A percentile compares a stretch with the other conserved stretches of the same genome.
These are phyloP conservation scores for Chlamydomonas sp. DNA, from an alignment of 139 green algal species.

Conservation along the genomic window DNA sequence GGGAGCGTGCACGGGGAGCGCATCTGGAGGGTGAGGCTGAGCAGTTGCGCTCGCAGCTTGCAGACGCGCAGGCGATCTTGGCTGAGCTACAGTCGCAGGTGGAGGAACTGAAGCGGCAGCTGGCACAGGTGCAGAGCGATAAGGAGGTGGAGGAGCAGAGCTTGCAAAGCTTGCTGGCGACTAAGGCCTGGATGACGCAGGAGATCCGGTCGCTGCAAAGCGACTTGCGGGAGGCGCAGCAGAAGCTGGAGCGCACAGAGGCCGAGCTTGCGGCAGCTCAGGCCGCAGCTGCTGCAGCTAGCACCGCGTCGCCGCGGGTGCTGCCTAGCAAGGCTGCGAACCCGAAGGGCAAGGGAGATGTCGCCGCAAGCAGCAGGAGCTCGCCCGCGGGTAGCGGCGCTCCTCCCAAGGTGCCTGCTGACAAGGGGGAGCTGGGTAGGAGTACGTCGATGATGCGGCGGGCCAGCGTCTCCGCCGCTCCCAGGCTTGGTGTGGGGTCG, in stretches of 20 bases:
- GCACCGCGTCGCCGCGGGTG: neutral
- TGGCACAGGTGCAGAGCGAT: conserved; percentile 25
- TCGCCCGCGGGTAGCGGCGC: too few species aligned
- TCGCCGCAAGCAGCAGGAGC: too few species aligned
- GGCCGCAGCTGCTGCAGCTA: neutral
- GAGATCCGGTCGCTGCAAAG: conserved; percentile 25
- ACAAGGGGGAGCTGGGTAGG: too few species aligned
- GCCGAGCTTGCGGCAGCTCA: neutral
- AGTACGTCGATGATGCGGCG: too few species aligned
- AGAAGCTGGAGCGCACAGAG: neutral
- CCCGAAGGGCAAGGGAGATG: too few species aligned
- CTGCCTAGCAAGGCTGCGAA: neutral
- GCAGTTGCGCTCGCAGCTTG: too few species aligned
- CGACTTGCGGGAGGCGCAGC: neutral
- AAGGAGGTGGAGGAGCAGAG: conserved; percentile 28
- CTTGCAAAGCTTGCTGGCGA: conserved; percentile 17
- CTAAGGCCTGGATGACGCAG: conserved; percentile 31
- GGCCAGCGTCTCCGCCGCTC: too few species aligned
- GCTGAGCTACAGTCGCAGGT: neutral
- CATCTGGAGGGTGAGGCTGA: too few species aligned
- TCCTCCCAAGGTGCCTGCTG: too few species aligned
- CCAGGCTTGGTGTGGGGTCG: too few species aligned
- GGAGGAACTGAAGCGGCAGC: neutral
- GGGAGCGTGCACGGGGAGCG: too few species aligned
- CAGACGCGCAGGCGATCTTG: neutral